phyloP scores from a whole-genome alignment of 176 grass and related monocot species.

The Juncus inflexus region DNA sequence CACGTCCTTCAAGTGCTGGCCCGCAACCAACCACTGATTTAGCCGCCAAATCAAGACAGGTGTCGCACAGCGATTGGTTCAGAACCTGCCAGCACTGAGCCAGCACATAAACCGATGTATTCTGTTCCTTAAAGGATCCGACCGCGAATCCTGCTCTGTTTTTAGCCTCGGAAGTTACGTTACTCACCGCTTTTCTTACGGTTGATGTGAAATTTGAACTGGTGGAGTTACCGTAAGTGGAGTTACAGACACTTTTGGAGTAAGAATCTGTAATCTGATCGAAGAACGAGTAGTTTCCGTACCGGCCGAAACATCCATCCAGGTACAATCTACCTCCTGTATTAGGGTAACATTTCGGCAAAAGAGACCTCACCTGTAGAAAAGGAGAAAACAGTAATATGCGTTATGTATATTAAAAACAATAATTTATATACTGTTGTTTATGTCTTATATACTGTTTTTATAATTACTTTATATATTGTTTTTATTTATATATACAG shows the following conservation, averaged over 20 bases:
- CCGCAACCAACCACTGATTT: slow-evolving; percentile 32
- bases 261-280: slow-evolving; percentile 34
- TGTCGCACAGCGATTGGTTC: slow-evolving; percentile 37
- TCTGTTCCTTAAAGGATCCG: slow-evolving; percentile 19
- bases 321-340: slow-evolving; percentile 56
- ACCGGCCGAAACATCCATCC: slow-evolving; percentile 70
- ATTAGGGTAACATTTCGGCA: slow-evolving; percentile 73
- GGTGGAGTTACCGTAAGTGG: slow-evolving; percentile 24
- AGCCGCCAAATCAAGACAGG: slow-evolving; percentile 60
- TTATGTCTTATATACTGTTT: too few species aligned
- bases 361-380: slow-evolving; percentile 53
- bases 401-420: too few species aligned
- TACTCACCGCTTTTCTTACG: slow-evolving; percentile 37
- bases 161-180: slow-evolving; percentile 35
- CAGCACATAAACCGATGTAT: slow-evolving; percentile 48
- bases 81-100: slow-evolving; percentile 77
- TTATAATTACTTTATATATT: too few species aligned
- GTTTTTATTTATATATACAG: too few species aligned
- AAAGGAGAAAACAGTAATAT: neutral
- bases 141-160: slow-evolving; percentile 38
- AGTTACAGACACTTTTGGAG: slow-evolving; percentile 1
- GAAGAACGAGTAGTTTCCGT: slow-evolving; percentile 77
- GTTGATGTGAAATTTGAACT: slow-evolving; percentile 34
- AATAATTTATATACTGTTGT: too few species aligned
- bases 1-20: slow-evolving; percentile 59